phyloP scores from a whole-genome alignment of 495 filamentous ascomycete genomes.

The Aspergillus sparsus region DNA sequence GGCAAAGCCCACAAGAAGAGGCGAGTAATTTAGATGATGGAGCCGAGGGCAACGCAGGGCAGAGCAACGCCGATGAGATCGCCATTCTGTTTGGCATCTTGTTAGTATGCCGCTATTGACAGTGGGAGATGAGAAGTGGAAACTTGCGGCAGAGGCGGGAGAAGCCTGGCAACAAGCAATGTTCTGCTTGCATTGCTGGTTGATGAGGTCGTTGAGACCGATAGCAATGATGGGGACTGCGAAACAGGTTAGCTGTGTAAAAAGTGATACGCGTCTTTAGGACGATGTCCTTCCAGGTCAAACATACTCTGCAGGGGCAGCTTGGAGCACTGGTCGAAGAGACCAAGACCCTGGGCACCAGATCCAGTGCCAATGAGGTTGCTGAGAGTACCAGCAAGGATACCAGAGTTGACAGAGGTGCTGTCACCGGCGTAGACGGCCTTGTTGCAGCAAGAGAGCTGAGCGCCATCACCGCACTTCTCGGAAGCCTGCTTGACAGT shows the following conservation, averaged over 20 bases:
- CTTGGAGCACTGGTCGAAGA: conserved; percentile 44
- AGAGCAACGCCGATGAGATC: conserved; percentile 47
- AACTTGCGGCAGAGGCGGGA: conserved; percentile 38
- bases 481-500: conserved; percentile 52
- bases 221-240: conserved; percentile 27
- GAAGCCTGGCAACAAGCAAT: conserved; percentile 54
- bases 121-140: neutral
- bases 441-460: conserved; percentile 53
- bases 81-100: conserved; percentile 21
- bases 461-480: conserved; percentile 49
- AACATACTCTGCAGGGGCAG: conserved; percentile 28
- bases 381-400: conserved; percentile 34
- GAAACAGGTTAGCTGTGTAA: neutral
- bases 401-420: conserved; percentile 31
- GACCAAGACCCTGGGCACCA: conserved; percentile 36
- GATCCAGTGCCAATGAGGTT: conserved; percentile 36
- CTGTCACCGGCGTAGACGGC: conserved; percentile 47
- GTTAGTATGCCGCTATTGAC: conserved; percentile 17
- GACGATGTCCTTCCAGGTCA: neutral
- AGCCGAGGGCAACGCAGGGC: conserved; percentile 50
- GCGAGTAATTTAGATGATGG: conserved; percentile 44
- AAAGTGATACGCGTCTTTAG: neutral
- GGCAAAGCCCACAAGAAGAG: neutral
- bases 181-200: conserved; percentile 53
- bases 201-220: conserved; percentile 42